These are phyloP conservation scores for Salvia miltiorrhiza DNA, from an alignment of 257 asterid species.

Conservation along the genomic window DNA sequence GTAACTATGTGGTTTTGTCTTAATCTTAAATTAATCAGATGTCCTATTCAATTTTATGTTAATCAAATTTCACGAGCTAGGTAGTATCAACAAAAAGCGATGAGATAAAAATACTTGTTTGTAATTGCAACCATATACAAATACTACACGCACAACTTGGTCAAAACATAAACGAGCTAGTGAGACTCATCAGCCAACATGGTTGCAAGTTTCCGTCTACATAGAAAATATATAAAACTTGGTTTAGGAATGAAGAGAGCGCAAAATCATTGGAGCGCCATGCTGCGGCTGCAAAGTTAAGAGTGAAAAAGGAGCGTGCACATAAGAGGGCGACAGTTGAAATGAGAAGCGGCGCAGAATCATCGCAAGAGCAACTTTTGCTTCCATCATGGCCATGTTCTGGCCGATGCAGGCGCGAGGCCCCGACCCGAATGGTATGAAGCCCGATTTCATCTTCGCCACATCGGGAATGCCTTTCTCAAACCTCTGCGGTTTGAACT, in stretches of 20 bases:
- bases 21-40: no score
- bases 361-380: constrained; percentile 26
- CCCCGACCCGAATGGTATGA: constrained; percentile 30
- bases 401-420: constrained; percentile 33
- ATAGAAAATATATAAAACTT: no score
- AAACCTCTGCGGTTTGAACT: constrained; percentile 36
- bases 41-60: no score
- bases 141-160: no score
- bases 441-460: constrained; percentile 13
- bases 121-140: no score
- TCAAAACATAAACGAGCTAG: no score
- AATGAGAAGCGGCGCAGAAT: constrained; percentile 22
- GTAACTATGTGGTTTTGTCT: no score
- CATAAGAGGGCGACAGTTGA: constrained; percentile 27
- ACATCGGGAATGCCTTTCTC: constrained; percentile 18
- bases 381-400: constrained; percentile 20
- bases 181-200: no score
- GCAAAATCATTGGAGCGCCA: constrained; percentile 26
- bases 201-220: no score
- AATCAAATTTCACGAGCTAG: no score
- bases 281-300: constrained; percentile 26
- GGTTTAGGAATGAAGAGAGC: not conserved
- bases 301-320: constrained; percentile 28
- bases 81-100: no score
- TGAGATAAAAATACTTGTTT: no score